Evolutionary conservation across 148 eudicot genomes (phyloP), one percentile per base, ranked within the genome.

Genomic region (Fagopyrum homotropicum): DNA sequence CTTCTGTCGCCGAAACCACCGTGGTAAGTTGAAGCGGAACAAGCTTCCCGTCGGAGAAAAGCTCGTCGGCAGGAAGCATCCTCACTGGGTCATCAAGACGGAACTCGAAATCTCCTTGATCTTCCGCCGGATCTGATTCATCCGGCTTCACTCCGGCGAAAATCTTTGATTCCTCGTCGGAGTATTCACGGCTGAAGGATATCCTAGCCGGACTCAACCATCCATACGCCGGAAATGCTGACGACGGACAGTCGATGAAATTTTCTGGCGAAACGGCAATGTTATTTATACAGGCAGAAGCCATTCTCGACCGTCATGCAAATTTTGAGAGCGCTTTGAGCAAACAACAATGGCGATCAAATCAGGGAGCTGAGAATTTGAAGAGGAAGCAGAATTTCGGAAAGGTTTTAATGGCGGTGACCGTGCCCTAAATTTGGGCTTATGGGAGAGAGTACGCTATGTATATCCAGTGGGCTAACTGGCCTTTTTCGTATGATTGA

Each of bases 1-100:
- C 77, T 45, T 77, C 77, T 19, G 83, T 26, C 51, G 75, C 68
- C 15, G 75, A 81, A 0, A 78, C 77, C 55, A 73, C 14, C 17
- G 76, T 19, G 2, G 87, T 74, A 49, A 84, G 72, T 0, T 87
- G 91, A 8, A 84, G 69, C 3, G 97, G 92, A 12, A 91, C 60
- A 4, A 93, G 89, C 81, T 91, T 89, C 0, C 98, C 96, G 79
- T 88, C 89, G 66, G 87, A 86, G 82, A 93, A 91, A 4, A 93
- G 89, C 83, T 91, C 89, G 72, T 91, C 98, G n/a, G 98, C 98
- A 5, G 97, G 91, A 4, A 94, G 88, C 86, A 94, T 85, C 0
- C 61, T 79, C 44, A 83, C 87, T 26, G 90, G 84, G 81, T 85
- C 89, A 50, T 86, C 84, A 4, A 90, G 87, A 22, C 54, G 40